These are phyloP conservation scores for Trichophyton simii DNA, from an alignment of 2,329 filamentous ascomycete species.

Conservation along the genomic window DNA sequence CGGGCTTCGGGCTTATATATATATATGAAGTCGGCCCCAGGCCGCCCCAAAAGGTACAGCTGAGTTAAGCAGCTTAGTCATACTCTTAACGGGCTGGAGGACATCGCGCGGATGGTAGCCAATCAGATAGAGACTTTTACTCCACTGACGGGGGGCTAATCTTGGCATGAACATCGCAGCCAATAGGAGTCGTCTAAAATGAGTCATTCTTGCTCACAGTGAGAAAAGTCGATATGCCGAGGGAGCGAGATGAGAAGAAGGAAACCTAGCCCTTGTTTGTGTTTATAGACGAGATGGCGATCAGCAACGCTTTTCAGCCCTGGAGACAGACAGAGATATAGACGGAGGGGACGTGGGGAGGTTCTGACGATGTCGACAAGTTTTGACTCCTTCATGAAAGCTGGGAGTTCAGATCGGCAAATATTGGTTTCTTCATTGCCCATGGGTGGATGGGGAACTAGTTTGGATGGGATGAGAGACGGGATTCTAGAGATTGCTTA, in stretches of 20 bases:
- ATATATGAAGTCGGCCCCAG: not conserved
- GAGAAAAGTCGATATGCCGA: not conserved
- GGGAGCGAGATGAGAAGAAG: not conserved
- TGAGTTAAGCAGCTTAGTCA: not conserved
- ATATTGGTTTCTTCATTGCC: not conserved
- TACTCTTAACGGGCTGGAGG: not conserved
- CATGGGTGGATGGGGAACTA: no score
- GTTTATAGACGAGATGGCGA: no score
- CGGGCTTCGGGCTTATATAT: not conserved
- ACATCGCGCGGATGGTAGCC: not conserved
- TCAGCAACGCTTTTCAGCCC: no score
- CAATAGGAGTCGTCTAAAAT: not conserved
- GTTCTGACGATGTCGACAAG: constrained; percentile 5
- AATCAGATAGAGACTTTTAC: not conserved
- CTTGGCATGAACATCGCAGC: not conserved
- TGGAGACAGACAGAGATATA: not conserved
- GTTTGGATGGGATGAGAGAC: no score
- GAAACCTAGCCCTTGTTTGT: not conserved
- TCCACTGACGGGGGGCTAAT: not conserved
- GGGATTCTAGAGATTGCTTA: no score
- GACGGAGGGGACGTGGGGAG: not conserved
- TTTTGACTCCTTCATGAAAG: not conserved
- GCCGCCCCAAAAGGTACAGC: not conserved
- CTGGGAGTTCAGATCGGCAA: constrained; percentile 2
- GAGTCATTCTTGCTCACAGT: constrained; percentile 4